Evolutionary conservation across 768 basidiomycete species (phyloP).

Genomic region (Boletus insuetus): DNA sequence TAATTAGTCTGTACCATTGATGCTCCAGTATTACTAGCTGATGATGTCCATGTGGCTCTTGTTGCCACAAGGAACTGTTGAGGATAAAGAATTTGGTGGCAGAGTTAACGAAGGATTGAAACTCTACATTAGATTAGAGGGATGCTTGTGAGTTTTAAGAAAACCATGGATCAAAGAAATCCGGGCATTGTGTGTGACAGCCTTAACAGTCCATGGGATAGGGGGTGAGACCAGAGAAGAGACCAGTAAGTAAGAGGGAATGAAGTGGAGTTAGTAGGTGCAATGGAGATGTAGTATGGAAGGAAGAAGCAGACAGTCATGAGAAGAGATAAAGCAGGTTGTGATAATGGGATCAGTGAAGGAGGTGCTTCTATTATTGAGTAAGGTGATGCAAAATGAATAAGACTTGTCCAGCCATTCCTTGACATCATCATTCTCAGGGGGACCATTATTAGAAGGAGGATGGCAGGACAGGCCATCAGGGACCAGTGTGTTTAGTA

Average conservation of each 20-base stretch:
- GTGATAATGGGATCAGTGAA: neutral
- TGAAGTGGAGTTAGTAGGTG: too few relatives aligned
- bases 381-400: neutral
- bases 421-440: neutral
- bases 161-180: too few relatives aligned
- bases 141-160: fast-evolving
- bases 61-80: fast-evolving
- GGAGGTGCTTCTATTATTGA: neutral
- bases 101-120: neutral
- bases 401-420: neutral
- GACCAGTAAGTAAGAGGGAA: too few relatives aligned
- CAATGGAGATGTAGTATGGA: too few relatives aligned
- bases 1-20: neutral
- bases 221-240: too few relatives aligned
- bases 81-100: neutral
- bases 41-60: neutral
- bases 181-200: too few relatives aligned
- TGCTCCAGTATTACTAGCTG: too few relatives aligned
- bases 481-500: neutral
- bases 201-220: too few relatives aligned
- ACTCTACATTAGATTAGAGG: neutral
- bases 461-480: neutral
- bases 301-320: too few relatives aligned
- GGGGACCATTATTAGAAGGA: neutral
- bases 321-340: too few relatives aligned